A percentile compares a stretch with the other conserved stretches of the same genome.
phyloP scores from a whole-genome alignment of 495 filamentous ascomycete species.

The Darksidea phi region DNA sequence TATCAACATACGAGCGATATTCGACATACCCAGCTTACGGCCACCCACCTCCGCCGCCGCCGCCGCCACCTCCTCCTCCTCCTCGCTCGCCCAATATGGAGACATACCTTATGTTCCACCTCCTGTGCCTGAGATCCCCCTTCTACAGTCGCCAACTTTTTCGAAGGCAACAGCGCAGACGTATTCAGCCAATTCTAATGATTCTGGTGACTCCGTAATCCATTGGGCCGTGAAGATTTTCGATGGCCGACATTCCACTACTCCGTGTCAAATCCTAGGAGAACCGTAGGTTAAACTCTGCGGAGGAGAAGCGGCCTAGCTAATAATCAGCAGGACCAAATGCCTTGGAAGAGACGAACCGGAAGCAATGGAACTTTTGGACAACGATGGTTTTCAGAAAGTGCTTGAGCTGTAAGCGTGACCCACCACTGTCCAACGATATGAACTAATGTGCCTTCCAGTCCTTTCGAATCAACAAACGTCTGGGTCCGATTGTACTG shows the following conservation, averaged over 20 bases:
- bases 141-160: constrained; percentile 42
- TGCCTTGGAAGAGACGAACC: constrained; percentile 50
- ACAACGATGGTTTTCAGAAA: constrained; percentile 39
- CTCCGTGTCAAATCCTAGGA: constrained; percentile 44
- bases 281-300: constrained; percentile 46
- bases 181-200: constrained; percentile 28
- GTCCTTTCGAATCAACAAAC: constrained; percentile 49
- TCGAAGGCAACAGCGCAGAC: constrained; percentile 35
- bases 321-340: no score
- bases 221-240: constrained; percentile 58
- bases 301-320: neutral
- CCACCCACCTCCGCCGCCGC: constrained; percentile 1
- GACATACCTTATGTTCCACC: constrained; percentile 36
- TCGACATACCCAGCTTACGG: constrained; percentile 13
- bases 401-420: constrained; percentile 52
- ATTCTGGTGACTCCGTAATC: constrained; percentile 31
- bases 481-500: constrained; percentile 58
- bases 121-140: constrained; percentile 35
- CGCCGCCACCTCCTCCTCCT: neutral
- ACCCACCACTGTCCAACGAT: no score
- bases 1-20: constrained; percentile 8
- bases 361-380: constrained; percentile 45
- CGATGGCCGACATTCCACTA: constrained; percentile 43
- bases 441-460: no score
- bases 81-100: constrained; percentile 20